Percentiles rank a stretch among this genome's conserved stretches.
These are phyloP conservation scores for Coemansia sp. DNA, from an alignment of 192 early-diverging fungal genomes.

Conservation along the genomic window DNA sequence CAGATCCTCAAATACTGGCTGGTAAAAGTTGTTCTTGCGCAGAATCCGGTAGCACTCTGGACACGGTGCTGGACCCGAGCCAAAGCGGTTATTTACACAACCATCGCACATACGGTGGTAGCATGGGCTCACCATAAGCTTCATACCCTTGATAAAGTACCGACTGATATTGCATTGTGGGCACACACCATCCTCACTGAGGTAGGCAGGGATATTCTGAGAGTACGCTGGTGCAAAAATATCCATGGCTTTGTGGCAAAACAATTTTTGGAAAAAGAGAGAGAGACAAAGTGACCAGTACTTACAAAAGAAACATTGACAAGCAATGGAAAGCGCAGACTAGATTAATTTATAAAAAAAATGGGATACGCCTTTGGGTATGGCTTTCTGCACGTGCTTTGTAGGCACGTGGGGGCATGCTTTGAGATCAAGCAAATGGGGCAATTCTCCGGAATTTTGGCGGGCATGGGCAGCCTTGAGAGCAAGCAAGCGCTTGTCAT, in stretches of 20 bases:
- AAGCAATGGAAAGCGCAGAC: neutral
- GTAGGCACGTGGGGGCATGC: neutral
- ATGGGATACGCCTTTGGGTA: neutral
- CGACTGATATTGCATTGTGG: constrained; percentile 82
- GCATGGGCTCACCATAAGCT: constrained; percentile 88
- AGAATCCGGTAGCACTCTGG: constrained; percentile 82
- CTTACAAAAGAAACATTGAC: neutral
- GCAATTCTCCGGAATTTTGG: neutral
- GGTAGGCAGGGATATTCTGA: constrained; percentile 41
- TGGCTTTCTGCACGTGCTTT: constrained; percentile 10
- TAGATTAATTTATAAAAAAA: constrained; percentile 1
- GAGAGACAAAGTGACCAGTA: neutral
- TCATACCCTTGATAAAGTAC: constrained; percentile 84
- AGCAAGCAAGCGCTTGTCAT: neutral
- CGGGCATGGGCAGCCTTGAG: neutral
- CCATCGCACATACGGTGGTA: constrained; percentile 97
- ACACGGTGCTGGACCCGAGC: constrained; percentile 84
- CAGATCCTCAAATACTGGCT: constrained; percentile 92
- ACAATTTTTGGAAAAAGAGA: neutral
- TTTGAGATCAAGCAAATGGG: neutral
- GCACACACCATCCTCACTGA: constrained; percentile 52
- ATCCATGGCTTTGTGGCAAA: constrained; percentile 21
- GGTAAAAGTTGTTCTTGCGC: constrained; percentile 79
- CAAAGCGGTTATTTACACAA: constrained; percentile 85
- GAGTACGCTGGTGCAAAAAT: constrained; percentile 32